Base-by-base conservation (phyloP, 495 filamentous ascomycete species). In the Xylaria grammica region DNA sequence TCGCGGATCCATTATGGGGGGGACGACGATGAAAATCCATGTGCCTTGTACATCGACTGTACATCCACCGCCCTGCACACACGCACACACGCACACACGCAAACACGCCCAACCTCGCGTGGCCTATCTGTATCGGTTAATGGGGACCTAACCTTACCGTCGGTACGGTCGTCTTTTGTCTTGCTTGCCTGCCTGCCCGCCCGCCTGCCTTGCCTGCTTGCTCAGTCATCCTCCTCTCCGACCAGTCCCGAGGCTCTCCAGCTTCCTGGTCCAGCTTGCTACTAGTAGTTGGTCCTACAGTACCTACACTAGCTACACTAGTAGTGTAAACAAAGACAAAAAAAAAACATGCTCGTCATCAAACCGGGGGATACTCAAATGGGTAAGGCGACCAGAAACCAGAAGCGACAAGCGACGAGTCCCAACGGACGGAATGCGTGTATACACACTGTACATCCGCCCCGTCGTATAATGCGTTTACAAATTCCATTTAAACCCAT, bases 381-480 rank as follows among this genome's bases (percentile, higher is more conserved):
- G 29, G 60, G 60, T 4, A 63, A 63, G 40, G 60, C 50, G 50
- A 63, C 60, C 7, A n/a, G 50, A n/a, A n/a, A n/a, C n/a, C n/a
- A n/a, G n/a, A n/a, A n/a, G n/a, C n/a, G n/a, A n/a, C n/a, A n/a
- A n/a, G n/a, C n/a, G n/a, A n/a, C n/a, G n/a, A n/a, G n/a, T n/a
- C n/a, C n/a, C n/a, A n/a, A n/a, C 20, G 51, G 27, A 15, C 26
- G 19, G 29, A 40, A 27, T 38, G 22, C 15, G 40, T 42, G 17
- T 15, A 9, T 38, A 51, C 29, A 19, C 22, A 26, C 27, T 40
- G 27, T 48, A 11, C 40, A 49, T 49, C 17, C 56, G n/a, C n/a
- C 46, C 19, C 27, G 29, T 60, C 44, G 44, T 58, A 29, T 58
- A 58, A 15, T 42, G 11, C 15, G 15, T 42, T 42, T 42, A 11